Base-by-base conservation (phyloP, 1,139 yeast genomes). In the Debaryomyces nepalensis region DNA sequence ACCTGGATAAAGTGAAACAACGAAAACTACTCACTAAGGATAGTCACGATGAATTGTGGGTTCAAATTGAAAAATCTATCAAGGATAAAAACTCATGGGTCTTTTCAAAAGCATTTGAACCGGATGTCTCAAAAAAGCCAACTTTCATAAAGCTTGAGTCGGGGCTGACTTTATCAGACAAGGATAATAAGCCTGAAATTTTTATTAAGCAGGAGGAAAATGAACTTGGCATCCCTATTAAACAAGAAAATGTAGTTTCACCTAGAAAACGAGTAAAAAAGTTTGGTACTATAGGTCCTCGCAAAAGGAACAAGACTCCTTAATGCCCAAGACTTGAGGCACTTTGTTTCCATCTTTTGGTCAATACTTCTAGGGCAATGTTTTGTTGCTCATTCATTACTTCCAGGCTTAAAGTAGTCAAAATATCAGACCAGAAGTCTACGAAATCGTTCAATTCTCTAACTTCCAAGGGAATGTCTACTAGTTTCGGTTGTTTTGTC, bases 351-450 rank as follows among this genome's bases (percentile, higher is more conserved):
- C 84, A 80, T 40, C 80, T 54, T 8, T 58, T 50, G 0, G 63
- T 52, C 10, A 79, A 55, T 30, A 53, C 35, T n/a, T 52, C 54
- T 41, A 80, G 55, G 3, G 81, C 76, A 2, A 52, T 47, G 27
- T 64, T 63, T 43, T 79, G 81, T 0, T 44, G 37, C 0, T 51
- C 58, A 36, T 63, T 64, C 63, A 80, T 67, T 33, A 68, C 70
- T 6, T 50, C 49, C 14, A 49, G 43, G 51, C 79, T 81, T n/a
- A 81, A 55, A 2, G 60, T 57, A 3, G 50, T 50, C 43, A 84
- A 61, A 0, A 77, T 61, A 3, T 59, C 57, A 2, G 61, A 48
- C 93, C 93, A 86, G 50, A 78, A 77, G 1, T 58, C 58, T 4
- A 73, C 58, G 51, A 84, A 82, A 14, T 57, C 61, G 1, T 37